Evolutionary conservation across 352 stramenopile species (phyloP), one percentile per base, ranked within the genome.

Genomic region (Labyrinthula sp.): DNA sequence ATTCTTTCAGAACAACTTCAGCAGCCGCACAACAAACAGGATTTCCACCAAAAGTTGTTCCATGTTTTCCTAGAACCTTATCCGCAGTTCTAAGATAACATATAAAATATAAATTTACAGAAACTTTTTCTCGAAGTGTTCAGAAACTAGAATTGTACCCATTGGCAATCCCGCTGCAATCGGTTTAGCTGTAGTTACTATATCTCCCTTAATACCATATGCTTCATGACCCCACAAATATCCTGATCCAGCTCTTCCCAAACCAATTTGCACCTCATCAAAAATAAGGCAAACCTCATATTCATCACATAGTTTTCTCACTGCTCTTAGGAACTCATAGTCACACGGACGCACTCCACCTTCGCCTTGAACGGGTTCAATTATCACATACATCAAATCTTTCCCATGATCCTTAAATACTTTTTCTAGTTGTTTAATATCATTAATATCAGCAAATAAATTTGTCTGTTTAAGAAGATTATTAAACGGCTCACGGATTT

Each of bases 131-230:
- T 36, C 30, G n/a, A 82, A 67, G 52, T 80, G 75, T 54, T 81
- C 73, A 17, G 57, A 69, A 34, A 72, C 64, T 41, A 82, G 63
- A 35, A 82, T 61, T n/a, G 73, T 73, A 31, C 74, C 73, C 45
- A 85, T 82, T 3, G 74, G 74, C 23, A 85, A 56, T 9, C 74
- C 74, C 29, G 66, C 67, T 17, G 72, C 74, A 2, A 84, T 64
- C n/a, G 73, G 72, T 58, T 84, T 84, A 17, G 74, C 74, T 25
- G 83, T 60, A 55, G 72, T 82, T 61, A 84, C 79, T 45, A 81
- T 70, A 49, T 84, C 74, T 0, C 73, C 71, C 8, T 67, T 69
- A 38, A 84, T 61, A 35, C 74, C 71, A 38, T 79, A 82, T 47
- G 73, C 62, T 58, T 84, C 62, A 50, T 84, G 72, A 20, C 65